Base-by-base conservation (phyloP, 495 filamentous ascomycete genomes). In the Podospora pseudoanserina region DNA sequence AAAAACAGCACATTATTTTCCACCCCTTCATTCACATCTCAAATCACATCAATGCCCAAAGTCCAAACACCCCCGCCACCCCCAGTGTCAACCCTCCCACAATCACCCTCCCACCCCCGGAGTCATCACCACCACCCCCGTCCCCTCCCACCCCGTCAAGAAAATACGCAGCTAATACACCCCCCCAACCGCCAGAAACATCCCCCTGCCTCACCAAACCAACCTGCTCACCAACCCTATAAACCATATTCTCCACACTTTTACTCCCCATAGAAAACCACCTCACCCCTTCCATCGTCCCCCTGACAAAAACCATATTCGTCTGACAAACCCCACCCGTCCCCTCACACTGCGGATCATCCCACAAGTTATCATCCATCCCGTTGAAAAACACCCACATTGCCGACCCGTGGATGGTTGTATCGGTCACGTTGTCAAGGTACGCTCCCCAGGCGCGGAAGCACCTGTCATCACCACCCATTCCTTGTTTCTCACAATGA, bases 321-420 rank as follows among this genome's bases (percentile, higher is more conserved):
- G 70, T 72, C 73, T 85, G 82, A 60, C 80, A 85, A 6, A 75
- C 68, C 4, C 74, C 76, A n/a, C 72, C 68, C 32, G 69, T 69
- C 5, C 27, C 53, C 0, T 44, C 58, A 60, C 71, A 78, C 49
- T 69, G 44, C 16, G 71, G 64, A 20, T 72, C 70, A 16, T 11
- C 60, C 62, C 70, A 75, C 54, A 28, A 26, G n/a, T 71, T 70
- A 27, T 73, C 69, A 19, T 63, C 59, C 74, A 76, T 74, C 23
- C 74, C 74, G 71, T 86, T 83, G 71, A 82, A 86, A 61, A 86
- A 87, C 0, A 74, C 77, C 84, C 85, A 87, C 63, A 85, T 77
- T 20, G 77, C 82, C 0, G 79, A 78, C 1, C 83, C 83, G 68
- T 86, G 85, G 5, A 87, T 73, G 30, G 81, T 78, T 0, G 84